Evolutionary conservation across 768 basidiomycete genomes (phyloP).

Genomic region (Termitomyces sp.): DNA sequence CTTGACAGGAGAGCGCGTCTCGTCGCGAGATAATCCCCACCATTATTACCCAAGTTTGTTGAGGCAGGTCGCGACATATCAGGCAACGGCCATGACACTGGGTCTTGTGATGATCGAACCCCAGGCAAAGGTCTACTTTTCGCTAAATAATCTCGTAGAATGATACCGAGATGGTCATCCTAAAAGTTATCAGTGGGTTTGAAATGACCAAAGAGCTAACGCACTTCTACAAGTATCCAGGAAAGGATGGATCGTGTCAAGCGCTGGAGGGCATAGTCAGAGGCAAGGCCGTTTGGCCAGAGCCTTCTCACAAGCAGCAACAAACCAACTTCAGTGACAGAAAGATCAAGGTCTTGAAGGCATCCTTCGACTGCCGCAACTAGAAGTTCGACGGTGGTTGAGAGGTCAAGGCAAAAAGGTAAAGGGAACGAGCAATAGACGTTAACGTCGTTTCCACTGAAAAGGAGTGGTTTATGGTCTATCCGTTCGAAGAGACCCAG

Average conservation of each 20-base stretch:
- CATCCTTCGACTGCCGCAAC: constrained; percentile 70
- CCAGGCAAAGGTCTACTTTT: constrained; percentile 60
- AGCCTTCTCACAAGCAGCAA: constrained; percentile 64
- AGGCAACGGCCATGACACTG: constrained; percentile 52
- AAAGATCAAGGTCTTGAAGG: constrained; percentile 66
- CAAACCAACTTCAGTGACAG: constrained; percentile 72
- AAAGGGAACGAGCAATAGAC: constrained; percentile 59
- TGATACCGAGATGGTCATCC: constrained; percentile 65
- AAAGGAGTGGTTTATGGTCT: constrained; percentile 32
- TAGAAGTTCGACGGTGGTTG: constrained; percentile 68
- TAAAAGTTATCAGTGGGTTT: constrained; percentile 17
- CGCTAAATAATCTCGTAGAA: constrained; percentile 67
- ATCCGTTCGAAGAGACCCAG: constrained; percentile 57
- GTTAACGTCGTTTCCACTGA: constrained; percentile 31
- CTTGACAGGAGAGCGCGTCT: constrained; percentile 48
- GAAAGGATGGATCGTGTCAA: constrained; percentile 53
- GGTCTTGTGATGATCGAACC: constrained; percentile 43
- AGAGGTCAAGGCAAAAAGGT: constrained; percentile 68
- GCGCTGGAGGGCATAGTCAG: constrained; percentile 65
- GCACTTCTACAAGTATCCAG: constrained; percentile 77
- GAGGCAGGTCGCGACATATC: constrained; percentile 32
- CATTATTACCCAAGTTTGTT: constrained; percentile 47
- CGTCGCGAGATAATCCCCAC: constrained; percentile 67
- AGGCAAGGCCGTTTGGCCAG: constrained; percentile 72
- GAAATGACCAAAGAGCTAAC: background rate